Conservation (phyloP, 2,329 filamentous ascomycete species). For the Cryphonectria naterciae region DNA sequence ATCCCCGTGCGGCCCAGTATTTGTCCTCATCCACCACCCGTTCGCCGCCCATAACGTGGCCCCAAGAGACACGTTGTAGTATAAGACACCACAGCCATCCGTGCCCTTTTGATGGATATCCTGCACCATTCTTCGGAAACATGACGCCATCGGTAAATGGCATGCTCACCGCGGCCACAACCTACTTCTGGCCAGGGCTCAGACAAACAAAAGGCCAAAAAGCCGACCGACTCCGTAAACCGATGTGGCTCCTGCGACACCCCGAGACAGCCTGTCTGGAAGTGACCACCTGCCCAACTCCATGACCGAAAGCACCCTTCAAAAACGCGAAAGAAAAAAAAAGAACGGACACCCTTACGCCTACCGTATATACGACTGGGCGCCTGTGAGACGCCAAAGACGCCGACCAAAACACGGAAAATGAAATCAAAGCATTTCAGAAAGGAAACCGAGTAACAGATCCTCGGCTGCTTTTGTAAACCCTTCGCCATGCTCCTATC, state of each 20-base stretch:
- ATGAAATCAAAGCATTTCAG: conserved; percentile 12
- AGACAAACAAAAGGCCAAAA: conserved; percentile 7
- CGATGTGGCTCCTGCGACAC: conserved; percentile 8
- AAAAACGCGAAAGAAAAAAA: conserved; percentile 18
- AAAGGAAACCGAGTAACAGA: conserved; percentile 23
- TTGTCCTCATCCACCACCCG: not conserved
- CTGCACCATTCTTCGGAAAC: conserved; percentile 7
- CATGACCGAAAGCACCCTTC: conserved; percentile 18
- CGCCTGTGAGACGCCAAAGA: conserved; percentile 19
- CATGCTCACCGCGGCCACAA: conserved; percentile 1
- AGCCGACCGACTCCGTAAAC: conserved; percentile 1
- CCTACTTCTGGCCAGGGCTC: conserved; percentile 3
- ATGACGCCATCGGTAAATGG: conserved; percentile 4
- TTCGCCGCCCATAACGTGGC: not conserved
- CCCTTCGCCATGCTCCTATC: conserved; percentile 23
- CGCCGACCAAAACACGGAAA: conserved; percentile 14
- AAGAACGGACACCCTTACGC: conserved; percentile 21
- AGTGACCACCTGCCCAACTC: conserved; percentile 24
- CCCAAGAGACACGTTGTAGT: not conserved
- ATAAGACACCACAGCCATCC: not conserved
- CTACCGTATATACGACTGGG: conserved; percentile 22
- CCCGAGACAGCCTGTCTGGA: conserved; percentile 14
- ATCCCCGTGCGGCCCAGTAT: not conserved
- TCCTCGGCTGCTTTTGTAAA: conserved; percentile 25
- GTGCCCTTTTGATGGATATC: conserved; percentile 1